phyloP scores from a whole-genome alignment of 106 monocot species.

The Dendrobium chrysotoxum region DNA sequence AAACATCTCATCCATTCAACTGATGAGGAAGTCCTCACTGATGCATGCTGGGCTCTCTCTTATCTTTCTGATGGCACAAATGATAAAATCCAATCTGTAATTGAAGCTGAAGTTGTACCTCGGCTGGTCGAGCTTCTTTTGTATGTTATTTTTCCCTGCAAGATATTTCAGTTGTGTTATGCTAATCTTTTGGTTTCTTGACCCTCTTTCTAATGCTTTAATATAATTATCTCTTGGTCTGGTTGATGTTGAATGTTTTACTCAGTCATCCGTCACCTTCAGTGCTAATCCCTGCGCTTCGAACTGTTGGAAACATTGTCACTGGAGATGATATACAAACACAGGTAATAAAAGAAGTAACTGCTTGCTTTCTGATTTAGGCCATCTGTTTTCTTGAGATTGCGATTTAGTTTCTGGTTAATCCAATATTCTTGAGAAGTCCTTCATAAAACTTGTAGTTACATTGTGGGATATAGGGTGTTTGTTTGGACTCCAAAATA shows the following conservation, averaged over 20 bases:
- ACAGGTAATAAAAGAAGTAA: constrained; percentile 15
- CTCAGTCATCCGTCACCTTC: constrained; percentile 42
- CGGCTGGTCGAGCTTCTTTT: constrained; percentile 45
- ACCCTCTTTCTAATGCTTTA: neutral
- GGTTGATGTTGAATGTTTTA: neutral
- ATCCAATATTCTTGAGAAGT: neutral
- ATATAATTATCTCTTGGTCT: neutral
- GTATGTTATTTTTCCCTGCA: constrained; percentile 10
- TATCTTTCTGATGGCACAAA: constrained; percentile 50
- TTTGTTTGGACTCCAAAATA: neutral
- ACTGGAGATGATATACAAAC: constrained; percentile 48
- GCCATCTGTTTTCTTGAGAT: neutral
- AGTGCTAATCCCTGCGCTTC: constrained; percentile 44
- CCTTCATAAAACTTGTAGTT: neutral
- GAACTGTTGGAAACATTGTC: constrained; percentile 43
- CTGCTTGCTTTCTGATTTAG: neutral
- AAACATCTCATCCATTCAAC: constrained; percentile 41
- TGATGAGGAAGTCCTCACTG: constrained; percentile 47
- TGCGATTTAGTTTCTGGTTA: neutral
- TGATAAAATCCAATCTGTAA: constrained; percentile 51
- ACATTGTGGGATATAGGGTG: neutral
- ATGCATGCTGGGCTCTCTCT: constrained; percentile 47
- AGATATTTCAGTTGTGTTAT: neutral
- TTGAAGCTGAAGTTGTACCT: constrained; percentile 37
- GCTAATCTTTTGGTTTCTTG: neutral